These are phyloP conservation scores for Russula abietina DNA, from an alignment of 768 basidiomycete genomes.

Conservation along the genomic window DNA sequence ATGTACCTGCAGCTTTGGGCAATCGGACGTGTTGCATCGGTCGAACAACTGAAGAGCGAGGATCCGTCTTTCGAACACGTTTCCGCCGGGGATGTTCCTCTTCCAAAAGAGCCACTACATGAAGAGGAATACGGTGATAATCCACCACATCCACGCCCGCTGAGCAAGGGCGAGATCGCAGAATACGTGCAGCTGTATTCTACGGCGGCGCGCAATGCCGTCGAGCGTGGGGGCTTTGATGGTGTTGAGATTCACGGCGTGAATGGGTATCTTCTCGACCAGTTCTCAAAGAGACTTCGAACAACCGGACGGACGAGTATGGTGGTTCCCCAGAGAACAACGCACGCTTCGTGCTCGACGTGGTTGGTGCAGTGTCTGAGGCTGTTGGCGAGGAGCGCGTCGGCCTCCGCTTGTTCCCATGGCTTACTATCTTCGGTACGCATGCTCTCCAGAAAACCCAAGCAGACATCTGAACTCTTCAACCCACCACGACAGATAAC, in stretches of 20 bases:
- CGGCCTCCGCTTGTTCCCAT: slow-evolving; percentile 38
- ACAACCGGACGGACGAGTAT: slow-evolving; percentile 43
- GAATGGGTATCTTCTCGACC: slow-evolving; percentile 36
- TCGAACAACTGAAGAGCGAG: slow-evolving; percentile 24
- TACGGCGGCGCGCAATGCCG: slow-evolving; percentile 25
- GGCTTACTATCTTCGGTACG: slow-evolving; percentile 25
- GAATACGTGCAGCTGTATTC: slow-evolving; percentile 47
- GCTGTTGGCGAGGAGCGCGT: slow-evolving; percentile 40
- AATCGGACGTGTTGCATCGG: slow-evolving; percentile 35
- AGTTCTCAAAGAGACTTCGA: slow-evolving; percentile 37
- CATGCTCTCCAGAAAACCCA: no score
- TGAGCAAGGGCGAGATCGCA: slow-evolving; percentile 44
- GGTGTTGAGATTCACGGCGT: slow-evolving; percentile 39
- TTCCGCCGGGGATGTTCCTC: slow-evolving; percentile 28
- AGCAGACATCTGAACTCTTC: not conserved
- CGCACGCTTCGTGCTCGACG: slow-evolving; percentile 41
- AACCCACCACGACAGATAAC: slow-evolving; percentile 29
- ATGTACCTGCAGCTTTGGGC: slow-evolving; percentile 48
- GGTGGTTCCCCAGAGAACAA: slow-evolving; percentile 47
- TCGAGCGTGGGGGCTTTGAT: slow-evolving; percentile 35
- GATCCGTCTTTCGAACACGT: slow-evolving; percentile 27
- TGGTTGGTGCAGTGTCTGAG: slow-evolving; percentile 36
- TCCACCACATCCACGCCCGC: slow-evolving; percentile 38
- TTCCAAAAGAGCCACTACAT: slow-evolving; percentile 1
- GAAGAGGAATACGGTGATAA: not conserved